A percentile compares a stretch with the other conserved stretches of the same genome.
phyloP scores from a whole-genome alignment of 1,284 basidiomycete species.

The Pseudozyma sp. region DNA sequence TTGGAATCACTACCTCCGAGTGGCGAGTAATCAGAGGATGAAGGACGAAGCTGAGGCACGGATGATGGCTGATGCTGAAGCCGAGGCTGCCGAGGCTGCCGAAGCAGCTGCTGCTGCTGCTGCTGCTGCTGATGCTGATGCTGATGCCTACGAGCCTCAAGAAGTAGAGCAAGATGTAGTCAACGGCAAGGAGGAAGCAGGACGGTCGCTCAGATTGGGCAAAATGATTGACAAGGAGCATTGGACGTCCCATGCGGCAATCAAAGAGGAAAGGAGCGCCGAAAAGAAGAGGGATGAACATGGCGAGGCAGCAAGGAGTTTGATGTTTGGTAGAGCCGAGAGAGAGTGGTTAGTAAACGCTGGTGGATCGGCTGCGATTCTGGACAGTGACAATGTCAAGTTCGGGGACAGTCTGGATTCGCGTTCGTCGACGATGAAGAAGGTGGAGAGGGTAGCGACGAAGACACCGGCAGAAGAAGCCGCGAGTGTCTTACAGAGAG shows the following conservation, averaged over 20 bases:
- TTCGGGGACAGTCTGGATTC: not conserved
- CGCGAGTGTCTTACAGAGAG: slow-evolving; percentile 5
- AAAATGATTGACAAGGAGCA: not conserved
- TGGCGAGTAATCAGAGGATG: slow-evolving; percentile 35
- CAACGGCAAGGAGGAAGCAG: slow-evolving; percentile 1
- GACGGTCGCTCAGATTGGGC: not conserved
- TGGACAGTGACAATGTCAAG: not conserved
- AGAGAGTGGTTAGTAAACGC: slow-evolving; percentile 49
- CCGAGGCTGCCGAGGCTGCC: not conserved
- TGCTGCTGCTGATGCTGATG: not conserved
- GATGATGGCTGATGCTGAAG: not conserved
- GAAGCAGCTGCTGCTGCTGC: not conserved
- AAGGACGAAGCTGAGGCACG: slow-evolving; percentile 25
- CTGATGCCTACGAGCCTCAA: slow-evolving; percentile 1
- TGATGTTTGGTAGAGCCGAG: slow-evolving; percentile 46
- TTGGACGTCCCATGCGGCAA: slow-evolving; percentile 9
- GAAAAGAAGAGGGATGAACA: slow-evolving; percentile 31
- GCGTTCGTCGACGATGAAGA: slow-evolving; percentile 21
- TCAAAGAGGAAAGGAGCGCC: slow-evolving; percentile 12
- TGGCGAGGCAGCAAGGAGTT: slow-evolving; percentile 28
- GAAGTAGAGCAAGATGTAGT: not conserved
- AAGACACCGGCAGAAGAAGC: slow-evolving; percentile 41
- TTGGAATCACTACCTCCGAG: slow-evolving; percentile 39
- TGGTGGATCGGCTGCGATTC: slow-evolving; percentile 13
- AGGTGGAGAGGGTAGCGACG: not conserved